Conservation (phyloP, 2,329 filamentous ascomycete species). For the Cladophialophora yegresii region DNA sequence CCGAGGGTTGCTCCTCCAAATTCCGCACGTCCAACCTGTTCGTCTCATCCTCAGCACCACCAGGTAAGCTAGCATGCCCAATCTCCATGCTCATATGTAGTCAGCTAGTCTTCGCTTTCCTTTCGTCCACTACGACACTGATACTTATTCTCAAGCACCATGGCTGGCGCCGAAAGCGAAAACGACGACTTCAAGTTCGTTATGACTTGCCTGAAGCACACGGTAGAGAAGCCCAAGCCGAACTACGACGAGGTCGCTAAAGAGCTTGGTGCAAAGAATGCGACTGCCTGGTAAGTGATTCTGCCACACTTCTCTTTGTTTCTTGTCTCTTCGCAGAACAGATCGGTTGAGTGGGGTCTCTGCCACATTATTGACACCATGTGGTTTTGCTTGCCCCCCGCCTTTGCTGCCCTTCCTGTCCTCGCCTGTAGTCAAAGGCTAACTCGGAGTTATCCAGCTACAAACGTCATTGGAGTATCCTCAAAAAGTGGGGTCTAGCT, state of each 20-base stretch:
- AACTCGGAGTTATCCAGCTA: conserved; percentile 22
- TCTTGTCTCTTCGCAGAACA: not conserved
- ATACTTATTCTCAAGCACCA: not conserved
- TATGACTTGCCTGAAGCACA: conserved; percentile 32
- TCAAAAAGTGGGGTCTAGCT: conserved; percentile 30
- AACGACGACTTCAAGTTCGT: conserved; percentile 31
- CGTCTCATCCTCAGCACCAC: not conserved
- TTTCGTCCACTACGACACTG: not conserved
- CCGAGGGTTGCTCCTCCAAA: not conserved
- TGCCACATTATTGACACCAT: not conserved
- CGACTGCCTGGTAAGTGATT: conserved; percentile 24
- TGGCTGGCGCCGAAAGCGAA: not conserved
- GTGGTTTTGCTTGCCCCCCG: not conserved
- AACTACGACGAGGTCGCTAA: conserved; percentile 32
- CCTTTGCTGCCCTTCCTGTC: not conserved
- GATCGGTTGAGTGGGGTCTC: not conserved
- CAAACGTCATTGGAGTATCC: conserved; percentile 30
- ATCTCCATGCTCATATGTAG: not conserved
- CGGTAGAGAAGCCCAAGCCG: conserved; percentile 19
- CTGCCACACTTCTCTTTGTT: not conserved
- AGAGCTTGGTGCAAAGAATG: conserved; percentile 30
- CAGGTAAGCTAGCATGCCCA: not conserved
- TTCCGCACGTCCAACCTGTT: not conserved
- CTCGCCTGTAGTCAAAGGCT: not conserved
- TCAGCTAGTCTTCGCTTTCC: not conserved